These are phyloP conservation scores for Torrubiellomyces zombiae DNA, from an alignment of 2,329 filamentous ascomycete species.

Conservation along the genomic window DNA sequence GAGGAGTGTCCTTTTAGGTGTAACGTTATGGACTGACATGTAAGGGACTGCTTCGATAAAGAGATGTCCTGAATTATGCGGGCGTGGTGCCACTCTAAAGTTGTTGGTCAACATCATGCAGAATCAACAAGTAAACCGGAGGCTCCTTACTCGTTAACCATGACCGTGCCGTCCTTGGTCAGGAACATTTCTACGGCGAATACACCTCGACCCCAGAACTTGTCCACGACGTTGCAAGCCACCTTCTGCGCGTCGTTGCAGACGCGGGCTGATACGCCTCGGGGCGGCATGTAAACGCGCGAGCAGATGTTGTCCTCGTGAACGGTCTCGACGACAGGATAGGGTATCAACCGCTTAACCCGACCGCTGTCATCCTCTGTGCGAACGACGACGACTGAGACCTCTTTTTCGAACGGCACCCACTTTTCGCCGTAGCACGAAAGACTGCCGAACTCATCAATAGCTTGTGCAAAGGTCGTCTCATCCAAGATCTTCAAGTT, in stretches of 20 bases:
- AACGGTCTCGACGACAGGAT: conserved; percentile 83
- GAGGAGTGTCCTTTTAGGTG: not conserved
- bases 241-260: conserved; percentile 54
- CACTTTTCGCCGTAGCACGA: conserved; percentile 82
- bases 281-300: conserved; percentile 72
- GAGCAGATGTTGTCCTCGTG: conserved; percentile 95
- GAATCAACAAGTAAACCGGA: conserved; percentile 15
- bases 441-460: conserved; percentile 50
- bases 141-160: not conserved
- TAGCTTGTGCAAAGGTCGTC: conserved; percentile 40
- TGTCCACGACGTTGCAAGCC: conserved; percentile 61
- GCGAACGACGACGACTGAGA: conserved; percentile 89
- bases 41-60: conserved; percentile 83
- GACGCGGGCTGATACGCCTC: conserved; percentile 45
- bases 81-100: conserved; percentile 64
- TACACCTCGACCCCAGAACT: conserved; percentile 75
- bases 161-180: conserved; percentile 42
- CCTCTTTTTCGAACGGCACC: conserved; percentile 69
- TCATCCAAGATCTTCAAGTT: conserved; percentile 34
- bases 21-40: conserved; percentile 17
- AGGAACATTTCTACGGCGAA: conserved; percentile 97
- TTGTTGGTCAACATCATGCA: conserved; percentile 68
- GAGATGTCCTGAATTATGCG: conserved; percentile 87
- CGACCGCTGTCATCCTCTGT: conserved; percentile 50
- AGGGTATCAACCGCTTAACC: conserved; percentile 43